These are phyloP conservation scores for Ogataea chonburiensis DNA, from an alignment of 805 yeast species.

Conservation along the genomic window DNA sequence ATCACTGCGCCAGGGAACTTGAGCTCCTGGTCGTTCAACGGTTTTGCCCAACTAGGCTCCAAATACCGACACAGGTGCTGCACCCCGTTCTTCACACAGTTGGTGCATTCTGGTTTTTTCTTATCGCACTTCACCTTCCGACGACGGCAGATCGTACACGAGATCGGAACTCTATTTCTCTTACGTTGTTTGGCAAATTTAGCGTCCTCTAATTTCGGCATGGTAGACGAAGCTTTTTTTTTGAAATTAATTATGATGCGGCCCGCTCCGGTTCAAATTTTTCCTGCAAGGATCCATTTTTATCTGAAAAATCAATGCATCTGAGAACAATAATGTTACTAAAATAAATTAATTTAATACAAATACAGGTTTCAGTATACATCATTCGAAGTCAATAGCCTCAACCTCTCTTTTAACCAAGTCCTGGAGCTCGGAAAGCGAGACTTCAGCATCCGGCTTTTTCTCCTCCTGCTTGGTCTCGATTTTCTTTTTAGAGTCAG, in stretches of 20 bases:
- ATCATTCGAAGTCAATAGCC: slow-evolving; percentile 19
- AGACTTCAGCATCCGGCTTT: slow-evolving; percentile 14
- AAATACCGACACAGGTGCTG: slow-evolving; percentile 56
- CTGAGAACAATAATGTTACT: slow-evolving; percentile 1
- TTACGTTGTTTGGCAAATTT: slow-evolving; percentile 30
- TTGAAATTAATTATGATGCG: slow-evolving; percentile 1
- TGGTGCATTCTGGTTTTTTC: slow-evolving; percentile 54
- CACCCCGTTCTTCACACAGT: slow-evolving; percentile 57
- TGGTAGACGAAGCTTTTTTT: slow-evolving; percentile 2
- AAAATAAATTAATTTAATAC: not conserved
- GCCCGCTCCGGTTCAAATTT: slow-evolving; percentile 5
- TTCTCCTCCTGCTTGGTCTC: slow-evolving; percentile 5
- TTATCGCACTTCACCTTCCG: slow-evolving; percentile 42
- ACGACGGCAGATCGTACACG: slow-evolving; percentile 40
- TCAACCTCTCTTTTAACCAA: slow-evolving; percentile 22
- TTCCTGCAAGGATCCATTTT: slow-evolving; percentile 5
- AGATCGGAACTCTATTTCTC: slow-evolving; percentile 40
- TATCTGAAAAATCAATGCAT: slow-evolving; percentile 21
- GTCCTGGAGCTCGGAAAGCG: slow-evolving; percentile 20
- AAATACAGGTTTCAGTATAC: slow-evolving; percentile 4
- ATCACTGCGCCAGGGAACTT: slow-evolving; percentile 24
- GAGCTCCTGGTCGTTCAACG: slow-evolving; percentile 34
- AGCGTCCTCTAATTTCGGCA: slow-evolving; percentile 16
- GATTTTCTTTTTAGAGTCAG: slow-evolving; percentile 1
- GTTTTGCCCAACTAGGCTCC: slow-evolving; percentile 61